Percentiles rank a stretch among this genome's conserved stretches.
These are phyloP conservation scores for Murraya paniculata DNA, from an alignment of 345 rosid genomes.

Conservation along the genomic window DNA sequence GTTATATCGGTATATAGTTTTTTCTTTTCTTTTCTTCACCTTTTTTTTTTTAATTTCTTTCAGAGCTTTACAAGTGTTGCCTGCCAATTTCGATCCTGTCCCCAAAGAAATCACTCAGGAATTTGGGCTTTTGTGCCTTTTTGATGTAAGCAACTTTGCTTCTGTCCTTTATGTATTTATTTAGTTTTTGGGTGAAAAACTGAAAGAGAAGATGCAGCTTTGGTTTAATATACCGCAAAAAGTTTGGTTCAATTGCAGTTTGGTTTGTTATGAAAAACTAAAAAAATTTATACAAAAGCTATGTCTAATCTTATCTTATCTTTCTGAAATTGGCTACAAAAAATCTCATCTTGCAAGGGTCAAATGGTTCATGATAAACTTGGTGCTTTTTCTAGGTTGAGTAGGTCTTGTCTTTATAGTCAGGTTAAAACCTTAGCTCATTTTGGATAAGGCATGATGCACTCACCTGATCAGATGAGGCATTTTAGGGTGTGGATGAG, in stretches of 20 bases:
- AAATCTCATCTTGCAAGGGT: not conserved
- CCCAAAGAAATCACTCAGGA: constrained; percentile 63
- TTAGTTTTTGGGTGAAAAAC: not conserved
- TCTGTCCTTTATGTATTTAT: not conserved
- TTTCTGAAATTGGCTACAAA: not conserved
- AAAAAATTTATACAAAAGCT: not conserved
- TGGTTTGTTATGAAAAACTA: not conserved
- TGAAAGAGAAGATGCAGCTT: not conserved
- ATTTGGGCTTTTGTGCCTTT: constrained; percentile 69
- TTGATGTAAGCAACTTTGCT: constrained; percentile 53
- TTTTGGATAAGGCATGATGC: not conserved
- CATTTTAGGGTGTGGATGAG: not conserved
- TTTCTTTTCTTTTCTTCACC: not conserved
- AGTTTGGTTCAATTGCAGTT: not conserved
- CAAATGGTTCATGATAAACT: not conserved
- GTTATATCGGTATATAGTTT: not conserved
- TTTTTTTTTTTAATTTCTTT: constrained; percentile 7
- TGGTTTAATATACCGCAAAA: not conserved
- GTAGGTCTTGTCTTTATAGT: not conserved
- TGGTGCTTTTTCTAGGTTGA: not conserved
- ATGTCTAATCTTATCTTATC: not conserved
- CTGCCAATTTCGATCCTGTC: constrained; percentile 65
- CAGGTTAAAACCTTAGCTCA: not conserved
- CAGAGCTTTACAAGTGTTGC: constrained; percentile 66
- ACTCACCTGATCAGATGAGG: not conserved